A percentile compares a stretch with the other conserved stretches of the same genome.
These are phyloP conservation scores for Sequoia sempervirens DNA, from an alignment of 75 land plant genomes.

Conservation along the genomic window DNA sequence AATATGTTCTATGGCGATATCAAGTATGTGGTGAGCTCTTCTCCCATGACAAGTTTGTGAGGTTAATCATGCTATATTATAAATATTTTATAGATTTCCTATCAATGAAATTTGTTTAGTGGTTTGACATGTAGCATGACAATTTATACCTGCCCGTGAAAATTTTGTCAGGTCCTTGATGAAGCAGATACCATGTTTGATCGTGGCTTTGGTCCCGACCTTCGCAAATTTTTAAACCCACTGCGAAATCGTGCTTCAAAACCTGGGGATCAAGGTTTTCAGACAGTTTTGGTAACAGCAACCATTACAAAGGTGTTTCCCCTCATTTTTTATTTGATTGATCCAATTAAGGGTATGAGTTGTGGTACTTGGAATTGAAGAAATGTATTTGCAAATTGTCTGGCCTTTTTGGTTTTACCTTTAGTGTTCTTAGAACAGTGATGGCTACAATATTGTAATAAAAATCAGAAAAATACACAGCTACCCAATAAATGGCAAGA, in stretches of 20 bases:
- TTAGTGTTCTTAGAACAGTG: neutral
- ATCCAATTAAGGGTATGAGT: neutral
- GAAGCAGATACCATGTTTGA: slow-evolving; percentile 89
- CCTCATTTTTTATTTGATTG: neutral
- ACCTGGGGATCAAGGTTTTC: slow-evolving; percentile 66
- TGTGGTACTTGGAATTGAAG: neutral
- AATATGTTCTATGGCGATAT: slow-evolving; percentile 98
- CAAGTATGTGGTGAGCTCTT: slow-evolving; percentile 85
- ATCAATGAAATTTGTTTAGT: neutral
- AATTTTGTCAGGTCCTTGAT: slow-evolving; percentile 61
- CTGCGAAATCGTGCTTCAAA: slow-evolving; percentile 81
- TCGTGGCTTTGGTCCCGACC: slow-evolving; percentile 90
- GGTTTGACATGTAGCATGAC: neutral
- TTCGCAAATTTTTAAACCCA: slow-evolving; percentile 88
- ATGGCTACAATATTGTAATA: neutral
- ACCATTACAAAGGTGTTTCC: slow-evolving; percentile 82
- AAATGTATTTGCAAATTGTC: neutral
- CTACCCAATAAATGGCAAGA: neutral
- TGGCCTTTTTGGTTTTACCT: neutral
- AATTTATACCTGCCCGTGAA: neutral
- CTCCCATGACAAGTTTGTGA: neutral
- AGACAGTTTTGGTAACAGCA: slow-evolving; percentile 90
- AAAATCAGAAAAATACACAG: neutral
- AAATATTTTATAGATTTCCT: neutral
- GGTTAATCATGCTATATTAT: neutral